A percentile compares a stretch with the other conserved stretches of the same genome.
phyloP scores from a whole-genome alignment of 345 rosid species.

The Eucalyptus pauciflora region DNA sequence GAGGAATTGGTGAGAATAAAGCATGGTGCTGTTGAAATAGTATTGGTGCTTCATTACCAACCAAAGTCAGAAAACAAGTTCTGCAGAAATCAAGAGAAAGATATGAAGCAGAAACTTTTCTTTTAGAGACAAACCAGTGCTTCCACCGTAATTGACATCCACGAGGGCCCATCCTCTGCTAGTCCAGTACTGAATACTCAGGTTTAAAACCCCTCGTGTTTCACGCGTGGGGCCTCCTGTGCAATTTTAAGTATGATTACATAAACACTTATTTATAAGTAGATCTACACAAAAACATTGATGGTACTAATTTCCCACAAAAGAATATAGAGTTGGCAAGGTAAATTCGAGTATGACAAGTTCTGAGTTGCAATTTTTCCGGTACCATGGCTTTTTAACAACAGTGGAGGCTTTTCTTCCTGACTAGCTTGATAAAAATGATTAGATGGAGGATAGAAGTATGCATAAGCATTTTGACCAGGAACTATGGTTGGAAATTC shows the following conservation, averaged over 20 bases:
- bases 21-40: not conserved
- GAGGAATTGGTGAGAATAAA: not conserved
- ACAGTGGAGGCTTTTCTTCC: conserved; percentile 78
- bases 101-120: not conserved
- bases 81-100: not conserved
- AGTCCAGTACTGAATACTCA: conserved; percentile 87
- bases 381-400: conserved; percentile 82
- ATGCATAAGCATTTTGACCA: conserved; percentile 82
- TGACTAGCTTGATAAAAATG: conserved; percentile 42
- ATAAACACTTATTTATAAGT: not conserved
- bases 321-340: not conserved
- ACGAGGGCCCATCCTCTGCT: conserved; percentile 95
- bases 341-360: not conserved
- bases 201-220: conserved; percentile 55
- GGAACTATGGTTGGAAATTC: conserved; percentile 86
- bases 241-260: not conserved
- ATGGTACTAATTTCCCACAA: not conserved
- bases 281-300: not conserved
- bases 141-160: conserved; percentile 97
- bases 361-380: not conserved
- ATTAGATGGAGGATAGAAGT: conserved; percentile 71
- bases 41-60: not conserved
- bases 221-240: conserved; percentile 89
- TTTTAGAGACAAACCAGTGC: conserved; percentile 64
- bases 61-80: not conserved